Percentiles rank a stretch among this genome's conserved stretches.
Conservation (phyloP, 345 rosid species). For the Eucalyptus leucophloia region DNA sequence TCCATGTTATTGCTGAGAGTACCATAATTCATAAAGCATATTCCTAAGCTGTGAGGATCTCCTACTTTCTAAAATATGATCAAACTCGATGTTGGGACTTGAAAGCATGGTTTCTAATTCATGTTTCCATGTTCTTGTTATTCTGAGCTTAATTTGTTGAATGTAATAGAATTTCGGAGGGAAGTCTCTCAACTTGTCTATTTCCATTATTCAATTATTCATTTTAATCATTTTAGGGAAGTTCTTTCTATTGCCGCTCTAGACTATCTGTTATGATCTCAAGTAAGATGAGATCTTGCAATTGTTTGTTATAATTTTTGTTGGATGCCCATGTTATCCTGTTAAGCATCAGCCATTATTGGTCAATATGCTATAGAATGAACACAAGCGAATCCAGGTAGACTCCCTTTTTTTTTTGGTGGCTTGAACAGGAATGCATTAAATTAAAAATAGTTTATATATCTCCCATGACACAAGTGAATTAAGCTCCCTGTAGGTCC, state of each 20-base stretch:
- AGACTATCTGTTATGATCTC: not conserved
- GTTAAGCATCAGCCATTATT: not conserved
- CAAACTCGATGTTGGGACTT: not conserved
- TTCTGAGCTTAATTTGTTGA: not conserved
- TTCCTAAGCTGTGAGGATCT: not conserved
- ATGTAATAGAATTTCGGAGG: not conserved
- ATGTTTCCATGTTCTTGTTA: not conserved
- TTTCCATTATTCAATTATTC: not conserved
- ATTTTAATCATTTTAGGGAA: not conserved
- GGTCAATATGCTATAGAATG: not conserved
- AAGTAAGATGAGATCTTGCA: not conserved
- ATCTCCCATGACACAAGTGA: not conserved
- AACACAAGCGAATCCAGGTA: no score
- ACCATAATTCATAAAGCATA: not conserved
- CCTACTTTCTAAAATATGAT: not conserved
- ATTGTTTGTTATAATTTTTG: not conserved
- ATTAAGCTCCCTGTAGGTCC: not conserved
- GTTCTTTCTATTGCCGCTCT: not conserved
- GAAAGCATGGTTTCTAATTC: not conserved
- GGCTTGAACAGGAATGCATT: not conserved
- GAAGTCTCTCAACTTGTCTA: not conserved
- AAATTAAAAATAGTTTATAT: not conserved
- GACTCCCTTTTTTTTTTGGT: not conserved
- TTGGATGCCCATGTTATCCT: not conserved
- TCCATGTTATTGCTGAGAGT: not conserved